Conservation (phyloP, 805 yeast genomes). For the Schizosaccharomyces octosporus region DNA sequence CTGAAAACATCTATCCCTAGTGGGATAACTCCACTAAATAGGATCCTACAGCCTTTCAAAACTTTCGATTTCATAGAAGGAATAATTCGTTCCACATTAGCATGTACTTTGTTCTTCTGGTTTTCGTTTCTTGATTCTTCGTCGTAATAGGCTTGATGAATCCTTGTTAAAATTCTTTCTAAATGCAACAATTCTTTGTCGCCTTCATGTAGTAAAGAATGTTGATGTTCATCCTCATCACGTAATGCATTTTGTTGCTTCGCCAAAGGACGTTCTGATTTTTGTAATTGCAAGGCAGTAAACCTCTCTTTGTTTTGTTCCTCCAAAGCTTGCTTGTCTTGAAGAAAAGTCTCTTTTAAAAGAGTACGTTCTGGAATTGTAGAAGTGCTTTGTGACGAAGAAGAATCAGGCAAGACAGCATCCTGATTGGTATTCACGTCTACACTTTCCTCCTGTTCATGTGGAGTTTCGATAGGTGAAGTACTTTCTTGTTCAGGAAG, state of each 20-base stretch:
- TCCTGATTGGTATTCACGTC: constrained; percentile 8
- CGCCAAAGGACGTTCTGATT: constrained; percentile 62
- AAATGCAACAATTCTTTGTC: constrained; percentile 51
- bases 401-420: constrained; percentile 5
- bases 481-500: background rate
- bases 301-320: constrained; percentile 8
- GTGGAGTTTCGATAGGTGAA: background rate
- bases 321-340: background rate
- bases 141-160: constrained; percentile 45
- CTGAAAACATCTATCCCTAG: constrained; percentile 33
- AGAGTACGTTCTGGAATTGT: background rate
- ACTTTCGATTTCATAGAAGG: constrained; percentile 50
- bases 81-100: constrained; percentile 46
- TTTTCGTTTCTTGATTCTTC: constrained; percentile 11
- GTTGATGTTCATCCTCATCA: constrained; percentile 11
- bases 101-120: constrained; percentile 12
- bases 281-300: constrained; percentile 54
- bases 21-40: constrained; percentile 79
- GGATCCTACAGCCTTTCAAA: constrained; percentile 39
- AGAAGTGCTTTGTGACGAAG: background rate
- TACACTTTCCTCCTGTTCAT: constrained; percentile 3
- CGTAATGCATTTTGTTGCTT: constrained; percentile 55
- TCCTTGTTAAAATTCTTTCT: constrained; percentile 31
- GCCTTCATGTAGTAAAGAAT: constrained; percentile 42
- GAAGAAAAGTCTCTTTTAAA: background rate